Evolutionary conservation across 2,329 filamentous ascomycete species (phyloP).

Genomic region (Trichoderma guizhouense): DNA sequence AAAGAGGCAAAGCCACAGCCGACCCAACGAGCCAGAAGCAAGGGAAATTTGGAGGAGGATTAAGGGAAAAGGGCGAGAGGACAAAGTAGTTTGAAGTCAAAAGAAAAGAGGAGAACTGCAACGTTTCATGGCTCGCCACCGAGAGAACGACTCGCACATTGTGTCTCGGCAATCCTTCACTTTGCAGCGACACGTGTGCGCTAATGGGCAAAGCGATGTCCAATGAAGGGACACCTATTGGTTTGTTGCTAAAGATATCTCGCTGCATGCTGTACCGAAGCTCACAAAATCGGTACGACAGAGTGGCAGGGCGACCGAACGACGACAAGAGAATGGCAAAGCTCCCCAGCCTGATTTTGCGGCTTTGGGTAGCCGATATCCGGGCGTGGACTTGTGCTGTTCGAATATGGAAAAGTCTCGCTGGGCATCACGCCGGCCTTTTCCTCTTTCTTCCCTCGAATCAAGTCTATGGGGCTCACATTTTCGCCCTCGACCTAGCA

Average conservation of each 20-base stretch:
- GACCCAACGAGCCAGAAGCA: not conserved
- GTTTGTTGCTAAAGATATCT: slow-evolving; percentile 15
- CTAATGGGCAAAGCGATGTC: not conserved
- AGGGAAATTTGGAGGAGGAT: not conserved
- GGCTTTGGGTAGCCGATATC: not conserved
- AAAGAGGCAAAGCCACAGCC: slow-evolving; percentile 8
- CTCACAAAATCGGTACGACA: not conserved
- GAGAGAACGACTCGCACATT: not conserved
- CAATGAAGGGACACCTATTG: not conserved
- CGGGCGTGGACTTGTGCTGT: not conserved
- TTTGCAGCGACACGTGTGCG: slow-evolving; percentile 11
- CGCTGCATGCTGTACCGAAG: not conserved
- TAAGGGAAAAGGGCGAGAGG: not conserved
- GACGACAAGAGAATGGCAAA: not conserved
- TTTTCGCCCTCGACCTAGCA: not conserved
- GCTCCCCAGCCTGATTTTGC: not conserved
- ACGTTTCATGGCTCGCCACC: slow-evolving; percentile 15
- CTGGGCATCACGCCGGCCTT: not conserved
- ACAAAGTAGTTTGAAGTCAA: not conserved
- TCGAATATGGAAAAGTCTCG: not conserved
- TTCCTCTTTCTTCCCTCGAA: not conserved
- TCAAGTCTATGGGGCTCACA: not conserved
- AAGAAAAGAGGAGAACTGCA: slow-evolving; percentile 11
- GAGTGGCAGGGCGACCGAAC: not conserved
- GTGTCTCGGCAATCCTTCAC: slow-evolving; percentile 12